Evolutionary conservation across 495 filamentous ascomycete genomes (phyloP).

Genomic region (Neurospora sp.): DNA sequence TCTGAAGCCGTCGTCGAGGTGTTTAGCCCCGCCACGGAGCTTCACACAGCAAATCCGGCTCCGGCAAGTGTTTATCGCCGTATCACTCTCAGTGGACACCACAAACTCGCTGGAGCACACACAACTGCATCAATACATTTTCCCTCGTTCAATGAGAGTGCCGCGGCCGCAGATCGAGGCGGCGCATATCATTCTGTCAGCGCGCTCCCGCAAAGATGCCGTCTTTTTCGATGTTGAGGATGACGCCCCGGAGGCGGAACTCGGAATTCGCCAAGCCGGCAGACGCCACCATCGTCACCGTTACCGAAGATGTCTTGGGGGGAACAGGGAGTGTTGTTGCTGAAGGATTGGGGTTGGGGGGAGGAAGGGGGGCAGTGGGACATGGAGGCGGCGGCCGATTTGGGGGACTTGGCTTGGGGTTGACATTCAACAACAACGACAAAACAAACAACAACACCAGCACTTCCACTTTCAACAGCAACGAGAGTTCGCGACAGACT

Average conservation of each 20-base stretch:
- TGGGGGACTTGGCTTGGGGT: constrained; percentile 9
- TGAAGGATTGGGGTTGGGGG: background rate
- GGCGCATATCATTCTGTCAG: background rate
- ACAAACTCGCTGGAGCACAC: background rate
- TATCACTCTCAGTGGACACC: background rate
- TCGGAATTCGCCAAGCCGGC: background rate
- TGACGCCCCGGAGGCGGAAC: constrained; percentile 14
- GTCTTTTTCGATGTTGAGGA: constrained; percentile 20
- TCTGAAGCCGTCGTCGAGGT: background rate
- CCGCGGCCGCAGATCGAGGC: constrained; percentile 2
- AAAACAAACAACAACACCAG: background rate
- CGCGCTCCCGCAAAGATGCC: constrained; percentile 13
- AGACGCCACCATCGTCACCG: background rate
- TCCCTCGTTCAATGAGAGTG: constrained; percentile 7
- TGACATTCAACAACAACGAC: constrained; percentile 1
- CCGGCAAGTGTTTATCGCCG: background rate
- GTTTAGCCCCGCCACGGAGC: background rate
- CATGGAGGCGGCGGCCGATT: background rate
- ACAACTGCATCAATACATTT: background rate
- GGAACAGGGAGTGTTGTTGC: constrained; percentile 2
- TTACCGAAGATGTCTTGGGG: background rate
- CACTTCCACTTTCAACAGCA: background rate
- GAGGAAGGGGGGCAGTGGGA: background rate
- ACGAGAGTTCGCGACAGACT: background rate
- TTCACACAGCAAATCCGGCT: background rate